Evolutionary conservation across 306 rosid genomes (phyloP).

Genomic region (Cucumis sativus): Cucumber_9930_V3 NC_026658.2:25247501-25248000

Average conservation of each 20-base stretch:
- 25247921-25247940: not conserved
- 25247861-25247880: constrained; percentile 16
- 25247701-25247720: constrained; percentile 21
- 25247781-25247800: constrained; percentile 22
- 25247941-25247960: constrained; percentile 6
- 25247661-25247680: not conserved
- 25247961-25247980: constrained; percentile 25
- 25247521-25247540: too few relatives aligned
- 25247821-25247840: constrained; percentile 36
- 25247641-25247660: not conserved
- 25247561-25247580: too few relatives aligned
- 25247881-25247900: constrained; percentile 32
- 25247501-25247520: too few relatives aligned
- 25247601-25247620: too few relatives aligned
- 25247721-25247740: constrained; percentile 38
- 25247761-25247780: constrained; percentile 29
- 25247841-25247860: constrained; percentile 46
- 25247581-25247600: too few relatives aligned
- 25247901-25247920: constrained; percentile 26
- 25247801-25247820: constrained; percentile 31
- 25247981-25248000: constrained; percentile 18
- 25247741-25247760: constrained; percentile 19
- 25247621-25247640: too few relatives aligned
- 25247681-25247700: constrained; percentile 8
- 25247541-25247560: too few relatives aligned